Conservation (phyloP, 2,329 filamentous ascomycete genomes). For the Coniochaeta hoffmannii region DNA sequence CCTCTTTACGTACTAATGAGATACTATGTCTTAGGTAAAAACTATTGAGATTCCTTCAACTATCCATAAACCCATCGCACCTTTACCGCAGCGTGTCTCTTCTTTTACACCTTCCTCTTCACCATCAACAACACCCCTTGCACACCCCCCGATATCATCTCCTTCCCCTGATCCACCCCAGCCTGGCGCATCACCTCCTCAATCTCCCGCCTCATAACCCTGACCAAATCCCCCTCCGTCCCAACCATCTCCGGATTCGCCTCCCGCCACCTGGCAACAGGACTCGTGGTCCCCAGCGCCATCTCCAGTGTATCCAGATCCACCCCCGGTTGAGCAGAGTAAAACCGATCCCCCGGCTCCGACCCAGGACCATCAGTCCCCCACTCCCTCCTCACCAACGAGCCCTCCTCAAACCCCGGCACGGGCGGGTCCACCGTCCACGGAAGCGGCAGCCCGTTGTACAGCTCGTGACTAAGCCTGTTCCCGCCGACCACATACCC, state of each 20-base stretch:
- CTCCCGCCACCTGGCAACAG: constrained; percentile 34
- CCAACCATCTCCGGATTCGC: constrained; percentile 31
- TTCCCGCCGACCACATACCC: constrained; percentile 35
- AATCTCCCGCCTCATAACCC: constrained; percentile 7
- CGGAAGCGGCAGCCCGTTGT: constrained; percentile 36
- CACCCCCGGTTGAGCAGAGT: constrained; percentile 11
- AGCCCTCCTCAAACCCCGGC: constrained; percentile 24
- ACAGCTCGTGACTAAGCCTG: constrained; percentile 28
- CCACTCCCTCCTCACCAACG: constrained; percentile 37
- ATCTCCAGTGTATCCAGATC: constrained; percentile 27
- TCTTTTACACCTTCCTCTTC: constrained; percentile 16
- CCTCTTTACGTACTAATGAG: not conserved
- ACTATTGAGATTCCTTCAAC: not conserved
- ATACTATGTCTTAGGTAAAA: not conserved
- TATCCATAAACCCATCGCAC: too few species aligned
- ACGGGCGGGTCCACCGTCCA: constrained; percentile 33
- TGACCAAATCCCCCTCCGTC: constrained; percentile 27
- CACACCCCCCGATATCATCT: constrained; percentile 17
- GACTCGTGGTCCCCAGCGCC: constrained; percentile 28
- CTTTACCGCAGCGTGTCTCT: too few species aligned
- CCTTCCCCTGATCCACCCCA: constrained; percentile 26
- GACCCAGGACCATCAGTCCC: not conserved
- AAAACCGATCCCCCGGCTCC: constrained; percentile 18
- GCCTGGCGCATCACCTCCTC: constrained; percentile 19
- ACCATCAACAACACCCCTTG: constrained; percentile 20